Evolutionary conservation across 1,284 basidiomycete genomes (phyloP), one percentile per base, ranked within the genome.

Genomic region (Leccinum glutinopallens): DNA sequence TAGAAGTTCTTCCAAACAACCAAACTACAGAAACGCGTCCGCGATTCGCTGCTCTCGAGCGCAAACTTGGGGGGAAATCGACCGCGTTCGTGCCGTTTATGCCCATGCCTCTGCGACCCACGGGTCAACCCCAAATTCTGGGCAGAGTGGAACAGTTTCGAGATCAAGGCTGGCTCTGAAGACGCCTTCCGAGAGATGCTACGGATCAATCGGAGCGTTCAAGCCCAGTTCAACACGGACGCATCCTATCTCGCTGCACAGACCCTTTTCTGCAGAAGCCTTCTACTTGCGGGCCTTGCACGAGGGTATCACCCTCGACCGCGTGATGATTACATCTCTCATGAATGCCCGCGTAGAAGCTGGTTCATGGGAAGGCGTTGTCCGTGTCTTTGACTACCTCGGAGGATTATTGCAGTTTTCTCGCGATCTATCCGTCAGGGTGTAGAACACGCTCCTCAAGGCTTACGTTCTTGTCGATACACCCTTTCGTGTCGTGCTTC

Each of bases 161-260:
- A 99, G 80, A 94, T 98, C 77, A 96, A 98, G 78, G 96, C 94
- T 1, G 97, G 97, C 0, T 96, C 94, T 1, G 97, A 99, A 77
- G 97, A 99, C 75, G 98, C 97, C 0, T 99, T 99, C 89, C 84
- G 96, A 71, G 97, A 99, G 81, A 98, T 98, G 94, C 80, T 99
- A 65, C 90, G 97, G 49, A 98, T 99, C 83, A 98, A 97, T 80
- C 88, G 97, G 63, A 94, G 94, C 69, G 97, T 99, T 6, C 97
- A 99, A 79, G 96, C 97, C 46, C 93, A 96, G 73, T 99, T 96
- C 84, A 98, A 99, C 78, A 99, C 97, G 9, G 96, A 98, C 73
- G 89, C 91, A 51, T 92, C 89, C 54, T 96, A 94, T 76, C 80
- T 96, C 63, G 92, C 92, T 2, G 94, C 94, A 7, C 92, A 96